Percentiles rank a stretch among this genome's conserved stretches.
These are phyloP conservation scores for Bassia scoparia DNA, from an alignment of 148 eudicot genomes.

Conservation along the genomic window DNA sequence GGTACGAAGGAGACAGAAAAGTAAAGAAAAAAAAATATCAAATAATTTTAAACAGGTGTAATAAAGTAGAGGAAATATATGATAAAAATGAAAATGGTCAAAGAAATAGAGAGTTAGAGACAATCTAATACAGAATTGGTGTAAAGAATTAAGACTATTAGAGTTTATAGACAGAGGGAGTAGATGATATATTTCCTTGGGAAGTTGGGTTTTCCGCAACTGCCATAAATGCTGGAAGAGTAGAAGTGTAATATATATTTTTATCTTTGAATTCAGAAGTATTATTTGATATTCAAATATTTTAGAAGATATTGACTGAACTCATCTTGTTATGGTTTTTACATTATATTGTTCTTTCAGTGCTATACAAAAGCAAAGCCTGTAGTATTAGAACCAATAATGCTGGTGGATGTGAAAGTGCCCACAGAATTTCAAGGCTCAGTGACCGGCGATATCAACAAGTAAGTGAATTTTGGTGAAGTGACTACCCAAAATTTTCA, in stretches of 20 bases:
- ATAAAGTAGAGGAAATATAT: no score
- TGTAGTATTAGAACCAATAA: constrained; percentile 86
- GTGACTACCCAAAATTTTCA: background rate
- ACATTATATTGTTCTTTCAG: constrained; percentile 32
- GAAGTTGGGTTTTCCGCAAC: background rate
- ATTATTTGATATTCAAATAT: background rate
- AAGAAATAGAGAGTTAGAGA: no score
- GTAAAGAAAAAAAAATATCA: no score
- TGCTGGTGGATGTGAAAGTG: constrained; percentile 91
- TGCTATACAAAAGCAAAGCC: constrained; percentile 83
- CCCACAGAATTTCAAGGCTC: constrained; percentile 93
- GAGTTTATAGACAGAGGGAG: no score
- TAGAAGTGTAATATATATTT: no score
- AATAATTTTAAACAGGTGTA: no score
- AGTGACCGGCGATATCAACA: constrained; percentile 91
- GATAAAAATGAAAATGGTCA: no score
- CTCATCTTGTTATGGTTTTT: background rate
- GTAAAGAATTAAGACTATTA: no score
- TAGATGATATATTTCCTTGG: background rate
- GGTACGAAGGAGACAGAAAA: no score
- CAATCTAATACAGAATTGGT: no score
- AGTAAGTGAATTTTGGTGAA: constrained; percentile 39
- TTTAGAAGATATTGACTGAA: background rate
- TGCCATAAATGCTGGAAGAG: background rate
- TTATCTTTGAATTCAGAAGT: background rate